These are phyloP conservation scores for Solanum peruvianum DNA, from an alignment of 257 asterid species.

Conservation along the genomic window DNA sequence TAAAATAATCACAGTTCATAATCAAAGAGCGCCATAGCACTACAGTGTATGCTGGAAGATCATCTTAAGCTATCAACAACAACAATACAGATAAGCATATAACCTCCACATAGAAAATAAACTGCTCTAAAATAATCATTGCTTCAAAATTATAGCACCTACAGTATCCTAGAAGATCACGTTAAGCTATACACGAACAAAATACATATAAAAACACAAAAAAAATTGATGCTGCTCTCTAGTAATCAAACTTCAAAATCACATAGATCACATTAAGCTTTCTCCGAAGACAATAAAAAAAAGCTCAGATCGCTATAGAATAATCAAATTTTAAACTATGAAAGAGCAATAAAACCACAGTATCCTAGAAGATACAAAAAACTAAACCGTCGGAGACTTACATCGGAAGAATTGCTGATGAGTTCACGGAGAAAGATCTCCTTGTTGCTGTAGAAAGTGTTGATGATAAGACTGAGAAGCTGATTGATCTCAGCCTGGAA, in stretches of 20 bases:
- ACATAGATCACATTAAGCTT: neutral
- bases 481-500: conserved; percentile 59
- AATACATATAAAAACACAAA: neutral
- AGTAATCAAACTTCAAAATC: neutral
- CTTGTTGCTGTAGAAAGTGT: conserved; percentile 50
- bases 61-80: neutral
- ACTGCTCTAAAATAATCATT: neutral
- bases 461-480: conserved; percentile 39
- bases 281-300: neutral
- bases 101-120: neutral
- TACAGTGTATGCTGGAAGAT: neutral
- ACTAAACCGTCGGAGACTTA: neutral
- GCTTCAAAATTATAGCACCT: neutral
- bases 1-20: neutral
- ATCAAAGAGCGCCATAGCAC: neutral
- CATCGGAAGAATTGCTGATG: conserved; percentile 48
- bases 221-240: neutral
- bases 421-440: conserved; percentile 56
- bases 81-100: neutral
- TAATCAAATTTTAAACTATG: neutral
- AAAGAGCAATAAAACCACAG: neutral
- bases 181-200: neutral
- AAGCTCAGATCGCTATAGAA: neutral
- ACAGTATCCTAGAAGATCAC: neutral
- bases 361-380: neutral